Evolutionary conservation across 2,329 filamentous ascomycete species (phyloP), one percentile per base, ranked within the genome.

Genomic region (Dothideomycetidae sp.): DNA sequence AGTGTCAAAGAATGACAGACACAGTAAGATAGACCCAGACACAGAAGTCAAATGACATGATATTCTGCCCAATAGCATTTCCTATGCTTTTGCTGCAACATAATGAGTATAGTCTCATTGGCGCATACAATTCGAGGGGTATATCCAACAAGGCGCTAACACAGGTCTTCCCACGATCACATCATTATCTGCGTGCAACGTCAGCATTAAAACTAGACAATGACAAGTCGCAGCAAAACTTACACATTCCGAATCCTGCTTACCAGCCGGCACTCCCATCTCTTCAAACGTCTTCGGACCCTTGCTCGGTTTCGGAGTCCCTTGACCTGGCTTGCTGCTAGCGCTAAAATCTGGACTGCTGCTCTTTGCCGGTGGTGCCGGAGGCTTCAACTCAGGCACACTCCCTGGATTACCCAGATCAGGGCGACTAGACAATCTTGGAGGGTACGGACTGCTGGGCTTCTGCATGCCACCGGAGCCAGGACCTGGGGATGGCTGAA

Each of bases 241-340:
- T 74, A 94, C 86, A 66, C 88, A 98, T 60, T 96, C 86, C 47
- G 73, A 73, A n/a, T 93, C 82, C 44, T 78, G 71, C 59, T 90
- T 86, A 33, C 70, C 76, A 50, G 77, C 71, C 5, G 85, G 83
- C 49, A 98, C 88, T 28, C 90, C 90, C 90, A 98, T 98, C 55
- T 92, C 86, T 55, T 94, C 88, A 57, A 98, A 98, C 0, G 90
- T 96, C 50, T 90, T 83, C 1, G 90, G 88, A 9, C 88, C 90
- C 53, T 85, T 82, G 34, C 69, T 70, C 19, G 71, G 64, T 31
- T 62, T 55, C 44, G 58, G 61, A 12, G 55, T 43, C 7, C 35
- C 45, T n/a, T 46, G 47, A 7, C 51, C 42, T n/a, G 56, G 49
- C 39, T 55, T 52, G 10, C 49, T 32, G 2, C 43, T 34, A 13